These are phyloP conservation scores for Trypanosoma mega DNA, from an alignment of 208 protist species.

Conservation along the genomic window DNA sequence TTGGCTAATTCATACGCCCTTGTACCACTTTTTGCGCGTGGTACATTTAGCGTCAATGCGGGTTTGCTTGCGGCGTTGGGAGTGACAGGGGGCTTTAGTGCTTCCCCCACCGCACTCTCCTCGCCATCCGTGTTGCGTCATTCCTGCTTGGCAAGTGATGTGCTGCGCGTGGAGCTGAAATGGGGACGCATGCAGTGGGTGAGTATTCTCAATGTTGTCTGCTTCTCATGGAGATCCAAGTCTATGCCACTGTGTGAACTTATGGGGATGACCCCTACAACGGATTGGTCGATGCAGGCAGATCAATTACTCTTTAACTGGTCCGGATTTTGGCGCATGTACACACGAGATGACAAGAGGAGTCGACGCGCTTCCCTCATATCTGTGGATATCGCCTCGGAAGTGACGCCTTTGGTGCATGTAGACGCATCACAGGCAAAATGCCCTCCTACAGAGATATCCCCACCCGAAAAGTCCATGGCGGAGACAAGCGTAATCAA, in stretches of 20 bases:
- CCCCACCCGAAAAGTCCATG: no score
- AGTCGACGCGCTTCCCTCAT: slow-evolving; percentile 10
- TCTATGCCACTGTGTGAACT: slow-evolving; percentile 41
- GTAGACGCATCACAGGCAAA: background rate
- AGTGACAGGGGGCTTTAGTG: slow-evolving; percentile 3
- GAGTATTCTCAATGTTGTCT: slow-evolving; percentile 34
- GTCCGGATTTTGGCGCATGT: slow-evolving; percentile 38
- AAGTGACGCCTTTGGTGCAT: background rate
- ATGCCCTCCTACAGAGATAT: no score
- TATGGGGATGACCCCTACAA: slow-evolving; percentile 39
- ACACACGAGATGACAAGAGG: background rate
- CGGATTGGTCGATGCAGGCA: slow-evolving; percentile 45
- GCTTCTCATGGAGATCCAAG: slow-evolving; percentile 15
- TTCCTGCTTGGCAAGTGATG: slow-evolving; percentile 27
- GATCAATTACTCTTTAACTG: slow-evolving; percentile 42
- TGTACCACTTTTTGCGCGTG: slow-evolving; percentile 34
- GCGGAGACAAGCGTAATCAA: no score
- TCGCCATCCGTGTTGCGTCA: background rate
- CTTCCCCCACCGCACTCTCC: background rate
- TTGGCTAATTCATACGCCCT: slow-evolving; percentile 43
- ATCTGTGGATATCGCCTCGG: slow-evolving; percentile 8
- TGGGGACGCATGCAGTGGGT: slow-evolving; percentile 29
- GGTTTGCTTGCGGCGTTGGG: slow-evolving; percentile 42
- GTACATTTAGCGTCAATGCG: slow-evolving; percentile 36
- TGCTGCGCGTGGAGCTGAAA: slow-evolving; percentile 41